Conservation (phyloP, 2,329 filamentous ascomycete species). For the Fusarium ambrosium region DNA sequence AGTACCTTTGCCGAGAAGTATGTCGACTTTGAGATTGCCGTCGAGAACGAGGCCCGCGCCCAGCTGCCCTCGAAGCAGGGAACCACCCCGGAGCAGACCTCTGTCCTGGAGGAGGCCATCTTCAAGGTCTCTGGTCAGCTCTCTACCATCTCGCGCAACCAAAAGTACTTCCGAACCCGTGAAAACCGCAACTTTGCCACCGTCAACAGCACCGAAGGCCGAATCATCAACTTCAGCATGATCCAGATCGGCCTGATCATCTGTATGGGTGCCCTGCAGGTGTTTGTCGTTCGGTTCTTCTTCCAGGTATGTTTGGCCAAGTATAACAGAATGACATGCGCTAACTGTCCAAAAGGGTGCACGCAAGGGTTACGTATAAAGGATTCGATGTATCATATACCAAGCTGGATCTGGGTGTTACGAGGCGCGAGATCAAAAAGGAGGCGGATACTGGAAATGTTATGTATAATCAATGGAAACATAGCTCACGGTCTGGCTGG, state of each 20-base stretch:
- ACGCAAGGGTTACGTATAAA: constrained; percentile 77
- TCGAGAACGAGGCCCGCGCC: constrained; percentile 89
- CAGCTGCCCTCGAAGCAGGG: constrained; percentile 90
- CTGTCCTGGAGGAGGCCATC: constrained; percentile 90
- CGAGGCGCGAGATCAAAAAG: constrained; percentile 51
- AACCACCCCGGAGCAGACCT: constrained; percentile 89
- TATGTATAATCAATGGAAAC: constrained; percentile 49
- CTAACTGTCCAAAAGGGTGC: constrained; percentile 64
- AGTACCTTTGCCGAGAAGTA: constrained; percentile 97
- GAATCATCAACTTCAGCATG: constrained; percentile 97
- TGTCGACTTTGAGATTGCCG: constrained; percentile 97
- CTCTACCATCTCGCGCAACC: constrained; percentile 94
- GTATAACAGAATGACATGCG: neutral
- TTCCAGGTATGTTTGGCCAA: constrained; percentile 78
- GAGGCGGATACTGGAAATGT: constrained; percentile 46
- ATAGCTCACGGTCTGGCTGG: constrained; percentile 32
- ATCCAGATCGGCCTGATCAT: constrained; percentile 93
- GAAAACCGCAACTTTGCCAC: constrained; percentile 99
- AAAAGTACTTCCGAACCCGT: constrained; percentile 99
- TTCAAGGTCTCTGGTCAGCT: constrained; percentile 94
- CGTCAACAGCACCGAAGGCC: constrained; percentile 92
- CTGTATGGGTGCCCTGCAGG: constrained; percentile 94
- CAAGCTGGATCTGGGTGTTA: constrained; percentile 45
- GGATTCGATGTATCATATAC: constrained; percentile 36
- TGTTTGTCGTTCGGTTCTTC: constrained; percentile 98